Base-by-base conservation (phyloP, 805 yeast genomes). In the Nakazawaea ishiwadae region DNA sequence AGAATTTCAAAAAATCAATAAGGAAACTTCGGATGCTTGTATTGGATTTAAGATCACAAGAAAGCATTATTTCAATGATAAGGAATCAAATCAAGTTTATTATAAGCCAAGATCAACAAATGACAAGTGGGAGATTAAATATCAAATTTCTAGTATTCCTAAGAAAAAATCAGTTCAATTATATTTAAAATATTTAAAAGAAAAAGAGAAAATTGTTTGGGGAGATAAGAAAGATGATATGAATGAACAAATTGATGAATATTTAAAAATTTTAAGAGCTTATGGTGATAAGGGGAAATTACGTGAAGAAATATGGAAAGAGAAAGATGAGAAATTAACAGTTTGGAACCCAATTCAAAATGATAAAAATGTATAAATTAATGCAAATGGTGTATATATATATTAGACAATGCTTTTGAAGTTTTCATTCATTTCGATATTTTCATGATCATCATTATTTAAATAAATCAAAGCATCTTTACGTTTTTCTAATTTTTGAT, bases 21-120 rank as follows among this genome's bases (percentile, higher is more conserved):
- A 49, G 10, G 39, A 40, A 39, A 46, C 42, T 12, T 26, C 31
- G n/a, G 35, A 46, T 14, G 48, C 47, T 16, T 42, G 47, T 18
- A 48, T 62, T 35, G 76, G 76, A 11, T 69, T 65, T 48, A 59
- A 60, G 31, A 46, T 74, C 8, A 48, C 47, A 5, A 58, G 66
- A 0, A 51, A 58, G 8, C 71, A 70, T 48, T 49, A 44, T 19
- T 61, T 68, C 42, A 57, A 66, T 36, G 68, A 60, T n/a, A 40
- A 52, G n/a, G 48, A 37, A 12, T 48, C 45, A 10, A 36, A 43
- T 4, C 45, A 34, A 7, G 37, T 30, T n/a, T 48, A 56, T 35
- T 65, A 66, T 17, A 52, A 58, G 1, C 66, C 66, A 14, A 24
- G 39, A 8, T 16, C 43, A 2, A 26, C 40, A 1, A 35, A 39